Conservation (phyloP, 768 basidiomycete genomes). For the Sarcomyxa edulis region DNA sequence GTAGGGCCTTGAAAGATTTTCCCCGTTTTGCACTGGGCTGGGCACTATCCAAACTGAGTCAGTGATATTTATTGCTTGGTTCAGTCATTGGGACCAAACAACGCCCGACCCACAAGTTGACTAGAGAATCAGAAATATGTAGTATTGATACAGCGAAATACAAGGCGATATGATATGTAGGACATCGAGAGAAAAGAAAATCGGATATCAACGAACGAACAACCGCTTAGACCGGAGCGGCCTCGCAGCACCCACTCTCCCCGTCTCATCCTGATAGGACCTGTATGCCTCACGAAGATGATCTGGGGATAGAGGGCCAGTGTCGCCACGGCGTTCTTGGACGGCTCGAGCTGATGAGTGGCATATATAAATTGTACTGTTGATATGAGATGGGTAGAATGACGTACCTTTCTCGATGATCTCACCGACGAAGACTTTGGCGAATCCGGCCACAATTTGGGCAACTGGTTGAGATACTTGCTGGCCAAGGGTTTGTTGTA, state of each 20-base stretch:
- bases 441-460: conserved; percentile 85
- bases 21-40: no score
- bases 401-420: conserved; percentile 79
- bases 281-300: conserved; percentile 88
- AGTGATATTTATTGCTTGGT: no score
- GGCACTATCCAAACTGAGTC: no score
- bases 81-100: no score
- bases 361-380: conserved; percentile 1
- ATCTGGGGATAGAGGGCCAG: conserved; percentile 80
- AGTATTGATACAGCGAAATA: no score
- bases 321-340: conserved; percentile 65
- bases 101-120: no score
- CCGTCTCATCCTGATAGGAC: conserved; percentile 76
- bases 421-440: conserved; percentile 91
- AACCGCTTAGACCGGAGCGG: conserved; percentile 66
- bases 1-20: no score
- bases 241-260: conserved; percentile 73
- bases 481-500: conserved; percentile 76
- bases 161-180: no score
- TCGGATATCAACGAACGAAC: conserved; percentile 42
- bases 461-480: conserved; percentile 85
- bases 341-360: conserved; percentile 64
- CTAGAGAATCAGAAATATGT: no score
- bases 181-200: no score
- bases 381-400: not conserved